Percentiles rank a stretch among this genome's conserved stretches.
Conservation (phyloP, 2,329 filamentous ascomycete species). For the Cordyceps cateniannulata region DNA sequence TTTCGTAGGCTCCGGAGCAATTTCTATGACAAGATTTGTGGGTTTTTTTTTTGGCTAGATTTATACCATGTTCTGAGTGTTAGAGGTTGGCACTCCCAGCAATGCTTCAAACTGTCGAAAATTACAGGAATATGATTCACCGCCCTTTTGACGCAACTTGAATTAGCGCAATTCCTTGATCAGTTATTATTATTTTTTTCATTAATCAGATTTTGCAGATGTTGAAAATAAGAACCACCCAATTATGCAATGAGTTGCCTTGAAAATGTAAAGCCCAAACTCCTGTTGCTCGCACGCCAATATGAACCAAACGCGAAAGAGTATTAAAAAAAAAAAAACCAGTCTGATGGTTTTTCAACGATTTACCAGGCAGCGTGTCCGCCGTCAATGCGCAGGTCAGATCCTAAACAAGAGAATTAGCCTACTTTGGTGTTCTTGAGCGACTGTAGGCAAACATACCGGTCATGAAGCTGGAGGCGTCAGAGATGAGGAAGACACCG, state of each 20-base stretch:
- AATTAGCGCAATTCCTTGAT: neutral
- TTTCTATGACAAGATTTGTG: too few species aligned
- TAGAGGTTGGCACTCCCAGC: too few species aligned
- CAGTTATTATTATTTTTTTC: neutral
- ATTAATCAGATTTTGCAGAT: neutral
- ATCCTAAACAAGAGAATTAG: constrained; percentile 16
- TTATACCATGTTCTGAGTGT: too few species aligned
- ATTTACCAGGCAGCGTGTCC: constrained; percentile 57
- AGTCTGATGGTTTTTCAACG: neutral
- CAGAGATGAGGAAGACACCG: constrained; percentile 65
- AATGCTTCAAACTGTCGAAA: too few species aligned
- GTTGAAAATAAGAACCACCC: neutral
- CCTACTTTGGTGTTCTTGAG: neutral
- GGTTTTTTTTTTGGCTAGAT: too few species aligned
- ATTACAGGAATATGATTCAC: too few species aligned
- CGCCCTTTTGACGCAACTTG: too few species aligned
- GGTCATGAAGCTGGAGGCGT: constrained; percentile 69
- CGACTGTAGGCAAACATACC: constrained; percentile 31
- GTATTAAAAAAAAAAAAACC: neutral
- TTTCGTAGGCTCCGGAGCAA: too few species aligned
- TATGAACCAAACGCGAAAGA: neutral
- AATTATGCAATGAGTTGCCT: neutral
- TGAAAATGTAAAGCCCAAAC: neutral
- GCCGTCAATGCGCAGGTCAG: constrained; percentile 64
- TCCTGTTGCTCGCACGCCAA: constrained; percentile 3